Base-by-base conservation (phyloP, 768 basidiomycete species). In the Leccinum imitatum region DNA sequence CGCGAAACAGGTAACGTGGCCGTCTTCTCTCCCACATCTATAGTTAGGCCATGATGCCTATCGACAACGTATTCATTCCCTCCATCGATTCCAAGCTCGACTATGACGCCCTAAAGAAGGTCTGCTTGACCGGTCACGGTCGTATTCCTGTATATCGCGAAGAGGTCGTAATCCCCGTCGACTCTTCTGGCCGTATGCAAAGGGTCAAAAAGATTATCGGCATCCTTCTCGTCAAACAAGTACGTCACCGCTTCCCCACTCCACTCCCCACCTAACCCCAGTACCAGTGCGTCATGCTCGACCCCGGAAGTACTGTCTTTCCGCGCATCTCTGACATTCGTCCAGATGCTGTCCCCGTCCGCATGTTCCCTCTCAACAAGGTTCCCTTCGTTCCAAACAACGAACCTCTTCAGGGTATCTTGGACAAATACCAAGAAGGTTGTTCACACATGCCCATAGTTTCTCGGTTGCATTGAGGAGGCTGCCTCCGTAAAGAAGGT, bases 361-460 rank as follows among this genome's bases (percentile, higher is more conserved):
- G 87, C 94, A 95, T 70, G 90, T 91, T 96, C 50, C 91, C 91
- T 1, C 77, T 96, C 50, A 93, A 94, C 75, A 91, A 87, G 67
- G 90, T 95, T 6, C 90, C 88, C 0, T 90, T 89, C 55, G 90
- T 95, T 3, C 90, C 93, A 88, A 87, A 23, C 48, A 93, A 95
- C 66, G 90, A 93, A 73, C 83, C 93, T 25, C 78, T 96, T 1
- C 81, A 95, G 13, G 86, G 89, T 25, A 91, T 94, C 61, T 79
- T 95, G 33, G 93, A 95, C 71, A 88, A 81, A 61, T 95, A 95
- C 72, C 93, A 95, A 71, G 92, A 93, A 68, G 93, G 92, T 4
- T 81, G 91, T 31, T 91, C 89, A 46, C 93, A 96, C 70, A 95
- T 96, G 84, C 94, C 93, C 21, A 90, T 95, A 65, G 91, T 95